A percentile compares a stretch with the other conserved stretches of the same genome.
These are phyloP conservation scores for Phaeoacremonium minimum DNA, from an alignment of 2,329 filamentous ascomycete species.

Conservation along the genomic window DNA sequence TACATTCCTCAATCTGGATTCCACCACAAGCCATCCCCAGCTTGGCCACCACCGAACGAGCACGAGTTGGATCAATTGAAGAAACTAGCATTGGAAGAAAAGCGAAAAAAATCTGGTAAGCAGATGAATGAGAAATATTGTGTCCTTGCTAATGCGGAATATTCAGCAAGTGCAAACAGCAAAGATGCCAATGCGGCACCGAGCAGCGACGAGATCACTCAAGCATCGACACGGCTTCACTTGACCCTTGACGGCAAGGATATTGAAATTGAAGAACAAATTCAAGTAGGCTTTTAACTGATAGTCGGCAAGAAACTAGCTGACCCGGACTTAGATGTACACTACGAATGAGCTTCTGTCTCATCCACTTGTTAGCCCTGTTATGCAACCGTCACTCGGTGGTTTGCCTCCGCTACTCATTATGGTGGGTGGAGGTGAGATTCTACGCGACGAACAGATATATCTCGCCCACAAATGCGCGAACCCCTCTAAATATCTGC, in stretches of 20 bases:
- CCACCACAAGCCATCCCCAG: conserved; percentile 78
- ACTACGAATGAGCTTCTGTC: conserved; percentile 79
- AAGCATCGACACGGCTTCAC: conserved; percentile 37
- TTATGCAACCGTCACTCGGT: conserved; percentile 82
- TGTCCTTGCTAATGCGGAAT: no score
- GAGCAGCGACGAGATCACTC: conserved; percentile 12
- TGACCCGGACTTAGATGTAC: conserved; percentile 46
- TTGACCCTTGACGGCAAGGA: conserved; percentile 67
- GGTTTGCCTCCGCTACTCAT: conserved; percentile 86
- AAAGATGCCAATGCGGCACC: conserved; percentile 4
- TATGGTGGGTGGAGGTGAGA: conserved; percentile 81
- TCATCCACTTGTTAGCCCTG: conserved; percentile 86
- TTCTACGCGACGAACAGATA: conserved; percentile 90
- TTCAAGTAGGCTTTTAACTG: conserved; percentile 58
- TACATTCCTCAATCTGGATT: conserved; percentile 89
- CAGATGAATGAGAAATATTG: no score
- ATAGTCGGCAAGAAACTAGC: conserved; percentile 4
- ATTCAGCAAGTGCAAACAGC: no score
- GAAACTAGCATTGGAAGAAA: conserved; percentile 37
- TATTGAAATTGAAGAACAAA: conserved; percentile 81
- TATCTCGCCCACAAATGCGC: conserved; percentile 94
- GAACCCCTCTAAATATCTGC: conserved; percentile 72
- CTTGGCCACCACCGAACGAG: conserved; percentile 89
- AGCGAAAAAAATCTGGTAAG: conserved; percentile 22
- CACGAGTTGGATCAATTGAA: conserved; percentile 62